Percentiles rank a stretch among this genome's conserved stretches.
phyloP scores from a whole-genome alignment of 1,284 basidiomycete species.

The Lignosus rhinocerotis region DNA sequence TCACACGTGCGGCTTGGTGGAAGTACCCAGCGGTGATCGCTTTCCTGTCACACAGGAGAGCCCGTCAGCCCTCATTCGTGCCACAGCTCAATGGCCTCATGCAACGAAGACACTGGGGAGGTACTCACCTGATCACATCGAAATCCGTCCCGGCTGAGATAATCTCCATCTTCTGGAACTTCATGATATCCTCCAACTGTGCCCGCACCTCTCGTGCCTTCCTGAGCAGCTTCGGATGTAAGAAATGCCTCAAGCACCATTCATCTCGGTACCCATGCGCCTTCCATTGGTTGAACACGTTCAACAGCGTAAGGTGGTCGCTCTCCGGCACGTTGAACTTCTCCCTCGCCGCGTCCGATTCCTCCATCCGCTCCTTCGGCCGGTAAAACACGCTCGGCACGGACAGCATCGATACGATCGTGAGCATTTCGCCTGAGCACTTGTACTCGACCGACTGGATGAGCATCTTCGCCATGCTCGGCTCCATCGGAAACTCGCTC shows the following conservation, averaged over 20 bases:
- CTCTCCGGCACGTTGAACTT: conserved; percentile 99
- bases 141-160: conserved; percentile 94
- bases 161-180: conserved; percentile 92
- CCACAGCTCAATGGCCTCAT: background rate
- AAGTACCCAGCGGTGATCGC: conserved; percentile 98
- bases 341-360: conserved; percentile 94
- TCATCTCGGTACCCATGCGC: conserved; percentile 91
- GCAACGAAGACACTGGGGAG: background rate
- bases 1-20: conserved; percentile 97
- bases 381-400: conserved; percentile 97
- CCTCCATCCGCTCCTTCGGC: conserved; percentile 93
- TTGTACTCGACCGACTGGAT: conserved; percentile 93
- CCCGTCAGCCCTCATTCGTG: background rate
- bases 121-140: conserved; percentile 81
- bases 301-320: conserved; percentile 93
- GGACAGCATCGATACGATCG: conserved; percentile 98
- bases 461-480: conserved; percentile 97
- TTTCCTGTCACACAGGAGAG: conserved; percentile 59
- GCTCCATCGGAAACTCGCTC: conserved; percentile 99
- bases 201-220: conserved; percentile 96
- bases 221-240: conserved; percentile 93
- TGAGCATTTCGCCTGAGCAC: conserved; percentile 95
- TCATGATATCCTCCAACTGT: conserved; percentile 98
- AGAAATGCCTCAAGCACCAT: conserved; percentile 93
- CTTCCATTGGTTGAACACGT: conserved; percentile 99